Base-by-base conservation (phyloP, 441 rosid species). In the Flueggea neowawraea region DNA sequence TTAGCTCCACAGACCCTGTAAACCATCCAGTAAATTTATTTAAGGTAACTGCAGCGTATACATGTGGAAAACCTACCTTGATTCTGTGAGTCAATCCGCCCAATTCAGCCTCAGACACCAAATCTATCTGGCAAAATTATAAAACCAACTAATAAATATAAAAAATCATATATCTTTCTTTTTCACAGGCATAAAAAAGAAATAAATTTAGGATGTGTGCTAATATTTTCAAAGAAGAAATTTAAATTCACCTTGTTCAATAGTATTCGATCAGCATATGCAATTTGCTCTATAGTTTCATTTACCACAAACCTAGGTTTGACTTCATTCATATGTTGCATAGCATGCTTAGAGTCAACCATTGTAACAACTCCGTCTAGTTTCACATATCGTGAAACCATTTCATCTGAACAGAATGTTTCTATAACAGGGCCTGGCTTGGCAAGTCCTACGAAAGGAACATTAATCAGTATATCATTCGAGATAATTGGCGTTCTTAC, bases 321-420 rank as follows among this genome's bases (percentile, higher is more conserved):
- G 54, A 78, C 80, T 80, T 87, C 89, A 70, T 79, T 81, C 54
- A 87, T 61, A 65, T 81, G 94, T 69, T 72, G 82, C 85, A 84
- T 74, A 41, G 85, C 87, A 76, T 87, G 86, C 77, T 85, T 84
- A 31, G 88, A 73, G 68, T 87, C 94, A 61, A 87, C 90, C 77
- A 87, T 74, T 10, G 94, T 87, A 72, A 87, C 87, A 72, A 87
- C 94, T 45, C 94, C 94, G 63, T 84, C 94, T 62, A 87, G 67
- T 69, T 83, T 84, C 71, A 87, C 80, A 57, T 78, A 55, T 10
- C 50, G 75, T 0, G 83, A 80, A 73, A 87, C 79, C 66, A 87
- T 64, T 70, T 84, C 94, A 78, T 87, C 90, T 58, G 80, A 62
- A 65, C 80, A 81, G 59, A 87, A 84, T 64, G 94, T 87, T 68